A percentile compares a stretch with the other conserved stretches of the same genome.
These are phyloP conservation scores for Mrakia blollopis DNA, from an alignment of 768 basidiomycete species.

Conservation along the genomic window DNA sequence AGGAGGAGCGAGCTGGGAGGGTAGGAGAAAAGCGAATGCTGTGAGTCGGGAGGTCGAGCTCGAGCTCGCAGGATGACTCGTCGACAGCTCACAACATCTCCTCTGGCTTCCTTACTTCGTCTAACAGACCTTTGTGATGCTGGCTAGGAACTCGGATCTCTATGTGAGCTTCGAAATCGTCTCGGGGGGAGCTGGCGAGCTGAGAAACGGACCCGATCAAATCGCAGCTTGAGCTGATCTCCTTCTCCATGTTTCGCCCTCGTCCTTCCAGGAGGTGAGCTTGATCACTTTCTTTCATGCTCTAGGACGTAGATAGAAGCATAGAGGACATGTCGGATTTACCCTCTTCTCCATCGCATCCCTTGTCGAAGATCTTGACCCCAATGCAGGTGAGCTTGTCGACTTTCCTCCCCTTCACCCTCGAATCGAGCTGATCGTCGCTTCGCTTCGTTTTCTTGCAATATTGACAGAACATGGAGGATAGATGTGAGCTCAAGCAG, in stretches of 20 bases:
- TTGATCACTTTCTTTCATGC: background rate
- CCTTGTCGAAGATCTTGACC: background rate
- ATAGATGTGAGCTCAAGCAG: constrained; percentile 74
- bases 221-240: background rate
- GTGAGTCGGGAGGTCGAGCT: background rate
- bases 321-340: too few species aligned
- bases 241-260: background rate
- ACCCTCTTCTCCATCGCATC: background rate
- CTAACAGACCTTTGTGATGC: constrained; percentile 3
- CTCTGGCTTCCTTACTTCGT: background rate
- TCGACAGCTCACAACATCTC: background rate
- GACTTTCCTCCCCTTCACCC: background rate
- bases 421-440: constrained; percentile 47
- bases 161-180: background rate
- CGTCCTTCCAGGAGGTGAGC: background rate
- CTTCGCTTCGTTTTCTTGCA: too few species aligned
- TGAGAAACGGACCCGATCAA: background rate
- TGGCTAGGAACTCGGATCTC: background rate
- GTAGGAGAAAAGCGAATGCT: constrained; percentile 61
- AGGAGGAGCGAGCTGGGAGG: constrained; percentile 31
- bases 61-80: background rate
- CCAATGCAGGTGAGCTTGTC: constrained; percentile 3
- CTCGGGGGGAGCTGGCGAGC: background rate
- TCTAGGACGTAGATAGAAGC: background rate
- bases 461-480: constrained; percentile 65